Conservation (phyloP, 108 stramenopile genomes). For the Discostella pseudostelligera region DNA sequence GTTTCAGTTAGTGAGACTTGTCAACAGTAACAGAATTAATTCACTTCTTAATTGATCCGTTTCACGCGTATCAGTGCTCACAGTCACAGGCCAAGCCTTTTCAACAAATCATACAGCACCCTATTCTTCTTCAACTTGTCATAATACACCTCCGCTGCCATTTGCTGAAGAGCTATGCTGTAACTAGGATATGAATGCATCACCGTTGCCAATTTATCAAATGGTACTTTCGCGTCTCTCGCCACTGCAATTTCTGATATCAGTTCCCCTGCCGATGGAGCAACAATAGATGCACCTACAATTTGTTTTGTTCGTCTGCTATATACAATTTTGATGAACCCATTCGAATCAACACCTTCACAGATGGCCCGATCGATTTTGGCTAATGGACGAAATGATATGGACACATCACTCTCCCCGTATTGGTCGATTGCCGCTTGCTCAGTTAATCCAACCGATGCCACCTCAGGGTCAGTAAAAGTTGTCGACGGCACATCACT, state of each 20-base stretch:
- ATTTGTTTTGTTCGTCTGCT: constrained; percentile 33
- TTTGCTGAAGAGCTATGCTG: constrained; percentile 53
- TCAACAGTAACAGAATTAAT: background rate
- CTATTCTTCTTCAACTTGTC: constrained; percentile 43
- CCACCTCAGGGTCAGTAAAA: constrained; percentile 84
- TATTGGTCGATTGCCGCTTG: constrained; percentile 57
- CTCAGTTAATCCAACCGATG: constrained; percentile 79
- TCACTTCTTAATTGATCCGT: background rate
- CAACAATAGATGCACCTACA: constrained; percentile 62
- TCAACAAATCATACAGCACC: constrained; percentile 43
- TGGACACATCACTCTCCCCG: constrained; percentile 61
- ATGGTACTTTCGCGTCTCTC: constrained; percentile 40
- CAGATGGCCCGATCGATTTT: constrained; percentile 54
- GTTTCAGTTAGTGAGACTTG: no score
- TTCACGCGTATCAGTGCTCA: background rate
- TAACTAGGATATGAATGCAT: constrained; percentile 69
- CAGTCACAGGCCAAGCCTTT: constrained; percentile 48
- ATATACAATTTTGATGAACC: constrained; percentile 62
- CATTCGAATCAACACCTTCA: constrained; percentile 40
- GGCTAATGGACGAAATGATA: constrained; percentile 50
- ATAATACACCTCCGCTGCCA: constrained; percentile 65
- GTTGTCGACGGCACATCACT: constrained; percentile 72
- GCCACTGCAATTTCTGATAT: constrained; percentile 59
- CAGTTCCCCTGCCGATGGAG: constrained; percentile 62
- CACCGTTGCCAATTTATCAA: constrained; percentile 53